A percentile compares a stretch with the other conserved stretches of the same genome.
These are phyloP conservation scores for Amanita subjunquillea DNA, from an alignment of 768 basidiomycete genomes.

Conservation along the genomic window DNA sequence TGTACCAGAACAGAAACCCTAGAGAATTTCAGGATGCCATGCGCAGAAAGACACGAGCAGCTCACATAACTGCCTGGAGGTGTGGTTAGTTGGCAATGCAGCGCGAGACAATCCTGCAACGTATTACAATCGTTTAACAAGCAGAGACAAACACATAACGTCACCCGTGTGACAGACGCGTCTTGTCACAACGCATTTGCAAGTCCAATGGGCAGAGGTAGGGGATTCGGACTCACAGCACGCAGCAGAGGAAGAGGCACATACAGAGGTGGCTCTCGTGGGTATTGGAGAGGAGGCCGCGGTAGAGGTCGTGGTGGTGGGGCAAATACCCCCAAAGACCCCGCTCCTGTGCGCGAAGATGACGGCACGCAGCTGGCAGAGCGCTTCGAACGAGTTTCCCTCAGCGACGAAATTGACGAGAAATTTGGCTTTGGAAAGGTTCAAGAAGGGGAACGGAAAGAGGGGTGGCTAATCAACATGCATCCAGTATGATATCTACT, in stretches of 20 bases:
- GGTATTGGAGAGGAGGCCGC: constrained; percentile 45
- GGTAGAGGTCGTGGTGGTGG: constrained; percentile 41
- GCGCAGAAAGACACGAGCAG: neutral
- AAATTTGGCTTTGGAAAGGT: constrained; percentile 81
- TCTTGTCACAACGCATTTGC: constrained; percentile 8
- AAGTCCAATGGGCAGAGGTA: constrained; percentile 37
- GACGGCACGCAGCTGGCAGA: constrained; percentile 86
- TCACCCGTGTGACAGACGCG: constrained; percentile 8
- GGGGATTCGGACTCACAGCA: constrained; percentile 46
- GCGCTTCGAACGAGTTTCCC: constrained; percentile 67
- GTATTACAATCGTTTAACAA: neutral
- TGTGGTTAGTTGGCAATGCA: neutral
- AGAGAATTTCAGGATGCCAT: constrained; percentile 6
- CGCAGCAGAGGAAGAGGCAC: constrained; percentile 34
- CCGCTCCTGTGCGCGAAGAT: constrained; percentile 65
- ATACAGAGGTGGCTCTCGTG: constrained; percentile 38
- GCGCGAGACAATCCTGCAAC: neutral
- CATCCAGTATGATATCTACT: constrained; percentile 62
- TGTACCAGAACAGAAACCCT: constrained; percentile 44
- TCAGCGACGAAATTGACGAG: constrained; percentile 86
- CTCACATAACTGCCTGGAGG: neutral
- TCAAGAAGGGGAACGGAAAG: constrained; percentile 65
- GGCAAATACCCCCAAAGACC: constrained; percentile 28
- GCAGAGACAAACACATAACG: neutral
- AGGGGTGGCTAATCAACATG: constrained; percentile 98